Base-by-base conservation (phyloP, 2,329 filamentous ascomycete genomes). In the Myriangium duriaei region DNA sequence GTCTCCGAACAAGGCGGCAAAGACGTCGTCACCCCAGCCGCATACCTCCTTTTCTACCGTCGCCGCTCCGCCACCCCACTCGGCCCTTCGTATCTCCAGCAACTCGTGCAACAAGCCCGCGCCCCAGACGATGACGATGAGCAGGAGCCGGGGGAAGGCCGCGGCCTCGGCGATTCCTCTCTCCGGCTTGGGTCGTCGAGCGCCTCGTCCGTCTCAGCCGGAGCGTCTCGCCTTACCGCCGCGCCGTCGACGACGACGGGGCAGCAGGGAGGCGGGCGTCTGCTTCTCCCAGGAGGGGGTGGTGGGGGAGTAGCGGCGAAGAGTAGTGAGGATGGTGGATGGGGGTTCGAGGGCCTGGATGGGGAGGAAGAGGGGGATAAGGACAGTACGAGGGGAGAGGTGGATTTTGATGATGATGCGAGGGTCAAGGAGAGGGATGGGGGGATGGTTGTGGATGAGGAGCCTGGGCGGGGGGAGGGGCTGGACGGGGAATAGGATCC, bases 41-140 rank as follows among this genome's bases (percentile, higher is more conserved):
- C 91, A 0, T 98, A 98, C 59, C 71, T 98, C 9, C 69, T 98
- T 21, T 98, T 98, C 67, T 98, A 98, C 63, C 83, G 91, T 29
- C 81, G 91, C 41, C 80, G 85, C 46, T 84, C 85, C 4, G 68
- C 72, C 5, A 62, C 61, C 44, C 81, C 85, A 45, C 74, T 98
- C 47, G 91, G 91, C 41, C 87, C 87, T 16, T 70, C 78, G 31
- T 72, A 72, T 36, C 78, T 95, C 43, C 72, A 78, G 48, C 67
- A 78, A 47, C 76, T 94, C 34, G 67, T 83, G 38, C 71, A 77
- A 37, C 67, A 70, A 39, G 81, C 72, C 51, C 68, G 70, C 45
- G 69, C 71, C 42, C 61, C 68, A 37, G 56, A 58, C 16, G 56
- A 60, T 34, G 62, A 66, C 17, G 46, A 43, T 17, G 50, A 51